Conservation (phyloP, 768 basidiomycete species). For the Brasilioporus rufonigricans region DNA sequence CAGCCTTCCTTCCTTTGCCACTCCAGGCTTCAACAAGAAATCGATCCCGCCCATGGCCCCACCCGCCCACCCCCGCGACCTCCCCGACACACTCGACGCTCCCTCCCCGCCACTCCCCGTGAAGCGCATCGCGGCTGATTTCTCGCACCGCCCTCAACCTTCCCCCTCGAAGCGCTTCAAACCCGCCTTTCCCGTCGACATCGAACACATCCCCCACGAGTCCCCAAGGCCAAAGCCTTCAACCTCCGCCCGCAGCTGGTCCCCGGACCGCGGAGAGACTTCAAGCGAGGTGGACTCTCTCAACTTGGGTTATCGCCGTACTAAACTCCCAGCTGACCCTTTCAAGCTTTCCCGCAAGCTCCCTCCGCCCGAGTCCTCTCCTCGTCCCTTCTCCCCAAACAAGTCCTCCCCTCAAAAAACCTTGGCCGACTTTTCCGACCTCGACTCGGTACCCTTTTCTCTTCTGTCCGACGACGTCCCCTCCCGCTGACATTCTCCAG, state of each 20-base stretch:
- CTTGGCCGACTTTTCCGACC: constrained; percentile 14
- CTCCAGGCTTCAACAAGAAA: constrained; percentile 41
- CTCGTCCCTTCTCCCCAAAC: neutral
- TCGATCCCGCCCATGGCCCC: constrained; percentile 1
- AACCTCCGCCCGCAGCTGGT: constrained; percentile 7
- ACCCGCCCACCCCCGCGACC: neutral
- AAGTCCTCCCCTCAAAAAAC: constrained; percentile 10
- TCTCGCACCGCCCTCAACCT: constrained; percentile 4
- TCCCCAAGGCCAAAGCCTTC: constrained; percentile 5
- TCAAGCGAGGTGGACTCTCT: constrained; percentile 26
- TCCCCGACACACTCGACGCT: constrained; percentile 16
- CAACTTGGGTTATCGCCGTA: constrained; percentile 10
- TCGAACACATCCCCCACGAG: constrained; percentile 24
- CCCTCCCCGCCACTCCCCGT: constrained; percentile 15
- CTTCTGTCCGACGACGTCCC: no score
- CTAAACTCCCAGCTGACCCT: constrained; percentile 11
- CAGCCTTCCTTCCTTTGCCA: constrained; percentile 27
- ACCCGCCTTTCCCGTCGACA: constrained; percentile 14
- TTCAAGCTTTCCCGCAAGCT: constrained; percentile 18
- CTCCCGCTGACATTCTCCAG: constrained; percentile 10
- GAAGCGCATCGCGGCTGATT: constrained; percentile 34
- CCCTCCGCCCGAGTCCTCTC: neutral
- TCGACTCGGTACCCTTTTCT: constrained; percentile 12
- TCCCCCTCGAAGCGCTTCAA: constrained; percentile 34
- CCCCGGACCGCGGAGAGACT: constrained; percentile 14